Evolutionary conservation across 129 eudicot genomes (phyloP), one percentile per base, ranked within the genome.

Genomic region (Silybum marianum): DNA sequence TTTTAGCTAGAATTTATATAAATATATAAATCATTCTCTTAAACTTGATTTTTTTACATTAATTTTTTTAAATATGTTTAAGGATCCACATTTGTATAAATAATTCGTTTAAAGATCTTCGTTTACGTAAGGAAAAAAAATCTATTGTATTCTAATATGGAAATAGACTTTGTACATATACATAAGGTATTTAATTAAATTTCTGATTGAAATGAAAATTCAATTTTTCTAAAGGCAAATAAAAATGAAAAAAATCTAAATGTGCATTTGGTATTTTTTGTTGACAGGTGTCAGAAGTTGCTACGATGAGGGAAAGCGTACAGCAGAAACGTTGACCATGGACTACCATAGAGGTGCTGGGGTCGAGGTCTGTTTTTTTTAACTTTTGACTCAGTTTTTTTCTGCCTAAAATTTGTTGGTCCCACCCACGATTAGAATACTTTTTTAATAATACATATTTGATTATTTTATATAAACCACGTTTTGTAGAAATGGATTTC

Each of bases 281-380:
- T 60, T 81, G 85, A 79, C 92, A 94, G 98, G 98, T 88, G 98
- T 94, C 44, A 88, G 98, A 74, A 94, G 98, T 74, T 94, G 98
- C 85, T 94, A 94, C 85, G 98, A 94, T 81, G 98, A 92, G 86
- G 98, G 98, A 69, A 94, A 94, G 77, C 92, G 98, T 44, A 92
- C 97, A 2, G 97, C 98, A 68, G 98, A 94, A 74, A 94, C 97
- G 26, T 89, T 94, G 92, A 88, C 97, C 77, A 92, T 94, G 97
- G 98, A 94, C 82, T 94, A 94, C 74, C 98, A 94, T 78, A 84
- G 98, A 36, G 98, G 97, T 76, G 98, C 96, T 42, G 93, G 88
- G 65, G 98, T 94, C 82, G 97, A 94, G 98, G 98, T 94, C 4
- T 26, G 84, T 81, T 42, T 13, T 40, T 19, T 32, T 51, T 2